phyloP scores from a whole-genome alignment of 352 stramenopile genomes.

The Pythium grandisporangium region DNA sequence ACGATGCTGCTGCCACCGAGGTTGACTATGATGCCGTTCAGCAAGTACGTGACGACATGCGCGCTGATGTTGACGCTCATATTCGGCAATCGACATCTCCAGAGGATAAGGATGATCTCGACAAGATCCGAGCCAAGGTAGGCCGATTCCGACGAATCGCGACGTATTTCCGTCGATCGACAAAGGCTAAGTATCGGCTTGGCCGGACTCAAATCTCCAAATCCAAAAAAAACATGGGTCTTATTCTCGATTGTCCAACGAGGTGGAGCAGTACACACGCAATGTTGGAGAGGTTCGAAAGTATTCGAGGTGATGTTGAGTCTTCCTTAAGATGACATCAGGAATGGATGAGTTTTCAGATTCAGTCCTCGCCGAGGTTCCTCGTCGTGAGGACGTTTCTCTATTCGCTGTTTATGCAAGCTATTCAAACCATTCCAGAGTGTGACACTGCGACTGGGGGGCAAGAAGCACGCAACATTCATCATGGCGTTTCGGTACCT shows the following conservation, averaged over 20 bases:
- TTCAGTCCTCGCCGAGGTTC: too few species aligned
- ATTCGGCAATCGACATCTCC: not conserved
- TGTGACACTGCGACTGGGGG: not conserved
- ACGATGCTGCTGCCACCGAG: too few species aligned
- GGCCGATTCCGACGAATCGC: not conserved
- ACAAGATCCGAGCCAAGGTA: not conserved
- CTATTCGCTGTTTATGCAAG: not conserved
- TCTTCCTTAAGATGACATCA: too few species aligned
- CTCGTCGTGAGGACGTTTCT: too few species aligned
- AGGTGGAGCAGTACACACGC: not conserved
- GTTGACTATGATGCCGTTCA: too few species aligned
- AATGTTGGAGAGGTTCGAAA: not conserved
- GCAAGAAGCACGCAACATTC: conserved; percentile 2
- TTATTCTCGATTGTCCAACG: not conserved
- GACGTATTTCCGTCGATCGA: not conserved
- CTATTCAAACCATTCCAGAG: not conserved
- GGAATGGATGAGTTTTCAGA: too few species aligned
- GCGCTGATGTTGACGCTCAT: not conserved
- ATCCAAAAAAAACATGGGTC: not conserved
- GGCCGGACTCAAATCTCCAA: not conserved
- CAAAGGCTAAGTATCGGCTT: not conserved
- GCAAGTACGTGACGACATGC: not conserved
- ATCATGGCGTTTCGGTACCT: not conserved
- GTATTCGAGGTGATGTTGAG: too few species aligned
- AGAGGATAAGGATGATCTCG: not conserved